Evolutionary conservation across 2,329 filamentous ascomycete genomes (phyloP), one percentile per base, ranked within the genome.

Genomic region (Verticillium klebahnii): DNA sequence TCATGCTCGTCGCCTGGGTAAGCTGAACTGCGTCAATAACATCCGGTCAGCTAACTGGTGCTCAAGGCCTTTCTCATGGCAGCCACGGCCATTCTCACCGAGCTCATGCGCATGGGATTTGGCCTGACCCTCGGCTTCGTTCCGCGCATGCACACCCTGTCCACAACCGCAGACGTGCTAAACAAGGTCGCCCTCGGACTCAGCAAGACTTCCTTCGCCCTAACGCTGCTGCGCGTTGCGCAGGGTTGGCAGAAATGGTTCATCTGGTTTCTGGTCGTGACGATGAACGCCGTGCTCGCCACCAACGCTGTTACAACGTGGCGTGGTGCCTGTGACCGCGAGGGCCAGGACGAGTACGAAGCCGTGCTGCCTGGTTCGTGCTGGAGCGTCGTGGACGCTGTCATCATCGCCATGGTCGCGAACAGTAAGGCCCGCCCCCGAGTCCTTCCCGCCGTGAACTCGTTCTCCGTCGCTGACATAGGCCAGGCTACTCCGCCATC

Each of bases 161-260:
- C 64, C 17, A 58, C 58, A 9, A 60, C 54, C 19, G 58, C 58
- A 11, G 61, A 62, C n/a, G 58, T 61, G 12, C 58, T 61, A 19
- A 63, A 63, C 23, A 61, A 60, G 17, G 29, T 55, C 17, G 56
- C 62, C 17, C 17, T 63, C 11, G 62, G 56, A 8, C 60, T 61
- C 8, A 61, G 55, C 60, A 75, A 75, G 62, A 70, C 70, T 0
- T 72, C 71, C 4, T 73, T 74, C 34, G 71, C 69, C 12, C 60
- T 69, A 17, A 73, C 70, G 6, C 62, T 73, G 45, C 67, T 73
- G 0, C 70, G 70, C 2, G 63, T 73, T 11, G 65, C 65, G 1
- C 56, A 68, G 2, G 69, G 66, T 7, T 37, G 59, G 54, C 63
- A 60, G 37, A 63, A 61, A 29, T 50, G 56, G 15, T 56, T 68